Percentiles rank a stretch among this genome's conserved stretches.
Conservation (phyloP, 495 filamentous ascomycete species). For the Daldinia vernicosa region DNA sequence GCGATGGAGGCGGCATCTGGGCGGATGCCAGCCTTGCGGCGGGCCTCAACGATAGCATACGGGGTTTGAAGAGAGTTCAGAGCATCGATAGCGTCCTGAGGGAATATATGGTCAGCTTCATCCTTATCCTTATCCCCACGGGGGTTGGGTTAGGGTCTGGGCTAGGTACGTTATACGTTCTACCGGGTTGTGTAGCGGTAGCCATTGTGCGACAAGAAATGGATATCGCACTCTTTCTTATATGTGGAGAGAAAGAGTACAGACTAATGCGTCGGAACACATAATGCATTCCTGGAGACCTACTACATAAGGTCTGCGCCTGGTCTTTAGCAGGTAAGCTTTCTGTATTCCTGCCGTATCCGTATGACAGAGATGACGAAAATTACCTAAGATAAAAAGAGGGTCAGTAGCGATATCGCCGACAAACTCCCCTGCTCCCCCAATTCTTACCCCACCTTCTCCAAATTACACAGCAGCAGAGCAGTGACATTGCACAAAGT, state of each 20-base stretch:
- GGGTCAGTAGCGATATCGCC: slow-evolving; percentile 30
- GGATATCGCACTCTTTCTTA: slow-evolving; percentile 13
- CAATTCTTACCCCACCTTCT: slow-evolving; percentile 26
- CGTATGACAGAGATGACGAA: slow-evolving; percentile 20
- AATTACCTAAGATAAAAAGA: slow-evolving; percentile 20
- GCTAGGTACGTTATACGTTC: slow-evolving; percentile 42
- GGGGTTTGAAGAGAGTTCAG: slow-evolving; percentile 94
- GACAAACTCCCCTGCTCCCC: slow-evolving; percentile 11
- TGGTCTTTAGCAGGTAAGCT: slow-evolving; percentile 1
- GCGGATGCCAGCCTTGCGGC: slow-evolving; percentile 71
- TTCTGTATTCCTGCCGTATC: neutral
- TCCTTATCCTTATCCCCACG: neutral
- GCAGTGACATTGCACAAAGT: no score
- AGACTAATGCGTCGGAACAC: slow-evolving; percentile 38
- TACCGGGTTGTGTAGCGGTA: slow-evolving; percentile 28
- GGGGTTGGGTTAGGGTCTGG: slow-evolving; percentile 10
- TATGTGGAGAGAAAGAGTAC: slow-evolving; percentile 9
- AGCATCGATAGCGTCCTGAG: slow-evolving; percentile 80
- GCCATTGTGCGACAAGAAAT: slow-evolving; percentile 42
- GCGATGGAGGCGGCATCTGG: slow-evolving; percentile 74
- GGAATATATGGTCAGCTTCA: slow-evolving; percentile 31
- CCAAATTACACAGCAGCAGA: slow-evolving; percentile 10
- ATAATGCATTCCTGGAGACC: slow-evolving; percentile 45
- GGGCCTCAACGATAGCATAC: slow-evolving; percentile 76
- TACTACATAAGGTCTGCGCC: slow-evolving; percentile 6